A percentile compares a stretch with the other conserved stretches of the same genome.
These are phyloP conservation scores for Tricholoma bakamatsutake DNA, from an alignment of 768 basidiomycete genomes.

Conservation along the genomic window DNA sequence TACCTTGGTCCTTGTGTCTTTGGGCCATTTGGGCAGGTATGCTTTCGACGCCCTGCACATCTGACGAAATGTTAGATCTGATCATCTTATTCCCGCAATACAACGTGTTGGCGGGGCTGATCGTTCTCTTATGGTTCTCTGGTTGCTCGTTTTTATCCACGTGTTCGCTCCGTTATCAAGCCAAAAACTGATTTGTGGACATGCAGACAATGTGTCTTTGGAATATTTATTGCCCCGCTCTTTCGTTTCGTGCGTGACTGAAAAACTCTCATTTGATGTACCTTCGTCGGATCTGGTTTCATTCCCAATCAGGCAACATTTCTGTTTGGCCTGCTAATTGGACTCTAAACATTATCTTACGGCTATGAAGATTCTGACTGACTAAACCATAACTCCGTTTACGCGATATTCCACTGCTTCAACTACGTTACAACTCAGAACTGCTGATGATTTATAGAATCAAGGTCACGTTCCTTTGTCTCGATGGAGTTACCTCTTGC, in stretches of 20 bases:
- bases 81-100: background rate
- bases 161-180: background rate
- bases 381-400: background rate
- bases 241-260: background rate
- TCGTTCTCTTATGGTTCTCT: background rate
- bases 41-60: background rate
- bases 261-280: background rate
- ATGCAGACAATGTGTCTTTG: background rate
- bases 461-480: background rate
- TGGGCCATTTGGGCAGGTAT: background rate
- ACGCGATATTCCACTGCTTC: background rate
- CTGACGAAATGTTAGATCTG: background rate
- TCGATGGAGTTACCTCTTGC: background rate
- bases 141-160: background rate
- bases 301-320: background rate
- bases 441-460: background rate
- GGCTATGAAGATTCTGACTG: background rate
- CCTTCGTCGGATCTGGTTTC: background rate
- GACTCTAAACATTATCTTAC: background rate
- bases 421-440: background rate
- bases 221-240: background rate
- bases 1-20: background rate
- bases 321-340: background rate
- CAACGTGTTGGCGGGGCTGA: conserved; percentile 1
- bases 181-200: background rate